Evolutionary conservation across 352 stramenopile genomes (phyloP).

Genomic region (Lagenidium sp.): DNA sequence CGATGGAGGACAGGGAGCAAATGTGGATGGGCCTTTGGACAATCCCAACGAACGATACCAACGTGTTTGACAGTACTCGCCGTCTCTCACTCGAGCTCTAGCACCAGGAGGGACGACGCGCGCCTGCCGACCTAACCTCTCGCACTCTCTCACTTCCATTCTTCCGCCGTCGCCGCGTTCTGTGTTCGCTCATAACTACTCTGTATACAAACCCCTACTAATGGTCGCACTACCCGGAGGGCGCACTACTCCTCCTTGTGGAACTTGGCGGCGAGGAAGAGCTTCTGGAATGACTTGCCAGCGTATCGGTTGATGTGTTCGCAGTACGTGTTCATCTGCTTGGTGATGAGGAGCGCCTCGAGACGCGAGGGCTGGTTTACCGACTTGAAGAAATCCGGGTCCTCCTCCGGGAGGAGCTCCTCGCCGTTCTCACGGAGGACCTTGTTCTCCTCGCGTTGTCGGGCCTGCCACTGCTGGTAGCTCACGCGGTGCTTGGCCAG

Average conservation of each 20-base stretch:
- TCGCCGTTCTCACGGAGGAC: constrained; percentile 66
- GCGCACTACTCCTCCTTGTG: constrained; percentile 61
- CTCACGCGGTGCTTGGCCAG: constrained; percentile 77
- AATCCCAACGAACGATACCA: no score
- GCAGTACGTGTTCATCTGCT: constrained; percentile 92
- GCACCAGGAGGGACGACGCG: no score
- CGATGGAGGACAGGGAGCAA: no score
- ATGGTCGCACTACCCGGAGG: constrained; percentile 5
- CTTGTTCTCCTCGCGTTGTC: constrained; percentile 88
- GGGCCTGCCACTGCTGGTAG: constrained; percentile 81
- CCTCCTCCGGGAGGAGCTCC: constrained; percentile 67
- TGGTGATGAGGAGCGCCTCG: constrained; percentile 85
- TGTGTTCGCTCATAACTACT: no score
- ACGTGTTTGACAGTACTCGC: no score
- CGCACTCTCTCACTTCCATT: background rate
- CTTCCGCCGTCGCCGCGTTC: constrained; percentile 1
- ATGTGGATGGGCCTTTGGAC: no score
- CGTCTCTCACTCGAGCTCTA: no score
- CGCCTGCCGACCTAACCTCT: no score
- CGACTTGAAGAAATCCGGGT: constrained; percentile 82
- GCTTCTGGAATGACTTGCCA: constrained; percentile 87
- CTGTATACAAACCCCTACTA: no score
- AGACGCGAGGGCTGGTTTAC: constrained; percentile 82
- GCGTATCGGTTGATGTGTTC: constrained; percentile 89
- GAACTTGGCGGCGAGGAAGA: constrained; percentile 86